A percentile compares a stretch with the other conserved stretches of the same genome.
Conservation (phyloP, 2,329 filamentous ascomycete genomes). For the Colletotrichum ledebouriae region DNA sequence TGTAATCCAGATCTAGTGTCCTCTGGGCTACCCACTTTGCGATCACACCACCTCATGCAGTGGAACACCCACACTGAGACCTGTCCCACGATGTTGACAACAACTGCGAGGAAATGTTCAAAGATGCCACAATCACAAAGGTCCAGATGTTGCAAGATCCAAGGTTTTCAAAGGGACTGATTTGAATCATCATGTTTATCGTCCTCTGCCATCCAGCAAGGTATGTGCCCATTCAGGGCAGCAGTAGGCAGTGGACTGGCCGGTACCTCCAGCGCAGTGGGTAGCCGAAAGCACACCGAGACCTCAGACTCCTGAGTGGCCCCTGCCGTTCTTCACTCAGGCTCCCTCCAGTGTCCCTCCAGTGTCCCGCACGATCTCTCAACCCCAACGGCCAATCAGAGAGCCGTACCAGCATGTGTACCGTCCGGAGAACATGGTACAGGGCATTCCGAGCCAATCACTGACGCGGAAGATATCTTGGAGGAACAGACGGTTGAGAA, state of each 20-base stretch:
- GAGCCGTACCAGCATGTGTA: not conserved
- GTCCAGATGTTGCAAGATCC: not conserved
- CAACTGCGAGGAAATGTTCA: not conserved
- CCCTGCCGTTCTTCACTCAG: too few relatives aligned
- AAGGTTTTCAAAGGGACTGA: not conserved
- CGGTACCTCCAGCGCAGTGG: too few relatives aligned
- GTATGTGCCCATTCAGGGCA: too few relatives aligned
- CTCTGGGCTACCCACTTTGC: not conserved
- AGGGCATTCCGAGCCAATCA: not conserved
- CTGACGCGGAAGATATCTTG: not conserved
- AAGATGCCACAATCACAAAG: not conserved
- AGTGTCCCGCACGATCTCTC: too few relatives aligned
- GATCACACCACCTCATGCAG: not conserved
- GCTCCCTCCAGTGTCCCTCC: too few relatives aligned
- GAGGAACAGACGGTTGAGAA: not conserved
- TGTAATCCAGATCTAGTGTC: not conserved
- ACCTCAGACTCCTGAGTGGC: too few relatives aligned
- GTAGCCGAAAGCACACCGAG: too few relatives aligned
- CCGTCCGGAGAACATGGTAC: conserved; percentile 5
- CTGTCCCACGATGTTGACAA: not conserved
- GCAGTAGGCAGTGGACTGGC: too few relatives aligned
- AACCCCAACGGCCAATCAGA: not conserved
- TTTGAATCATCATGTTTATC: not conserved
- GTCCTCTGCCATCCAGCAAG: too few relatives aligned
- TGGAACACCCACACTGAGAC: not conserved